These are phyloP conservation scores for Clitopilus hobsonii DNA, from an alignment of 768 basidiomycete species.

Conservation along the genomic window DNA sequence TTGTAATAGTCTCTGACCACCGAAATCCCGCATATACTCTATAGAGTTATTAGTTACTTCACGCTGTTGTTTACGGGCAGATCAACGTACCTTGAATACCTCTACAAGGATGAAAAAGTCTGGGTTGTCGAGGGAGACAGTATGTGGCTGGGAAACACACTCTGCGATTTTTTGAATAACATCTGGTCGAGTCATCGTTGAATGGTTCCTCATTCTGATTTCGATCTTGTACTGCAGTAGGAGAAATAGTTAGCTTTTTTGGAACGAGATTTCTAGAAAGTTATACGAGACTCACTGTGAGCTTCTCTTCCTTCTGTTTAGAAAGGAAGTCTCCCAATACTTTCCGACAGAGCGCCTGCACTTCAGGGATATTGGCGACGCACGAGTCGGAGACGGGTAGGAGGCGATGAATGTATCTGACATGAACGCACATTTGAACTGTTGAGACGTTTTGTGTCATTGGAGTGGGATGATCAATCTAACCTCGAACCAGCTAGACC, in stretches of 20 bases:
- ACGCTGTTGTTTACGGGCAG: not conserved
- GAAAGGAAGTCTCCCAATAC: slow-evolving; percentile 51
- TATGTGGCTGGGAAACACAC: slow-evolving; percentile 64
- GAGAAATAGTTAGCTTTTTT: not conserved
- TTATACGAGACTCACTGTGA: slow-evolving; percentile 34
- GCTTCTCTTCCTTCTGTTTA: slow-evolving; percentile 36
- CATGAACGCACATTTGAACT: not conserved
- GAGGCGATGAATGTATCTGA: slow-evolving; percentile 66
- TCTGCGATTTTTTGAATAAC: slow-evolving; percentile 67
- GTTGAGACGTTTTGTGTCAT: not conserved
- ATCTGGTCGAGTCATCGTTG: slow-evolving; percentile 50
- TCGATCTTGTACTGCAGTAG: slow-evolving; percentile 69
- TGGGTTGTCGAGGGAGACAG: slow-evolving; percentile 64
- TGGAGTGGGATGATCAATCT: too few species aligned
- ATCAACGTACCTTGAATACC: slow-evolving; percentile 66
- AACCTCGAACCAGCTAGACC: slow-evolving; percentile 67
- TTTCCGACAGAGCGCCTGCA: slow-evolving; percentile 54
- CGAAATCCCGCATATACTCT: slow-evolving; percentile 76
- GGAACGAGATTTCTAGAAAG: not conserved
- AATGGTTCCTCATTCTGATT: slow-evolving; percentile 70
- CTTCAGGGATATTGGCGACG: slow-evolving; percentile 65
- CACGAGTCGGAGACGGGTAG: slow-evolving; percentile 68
- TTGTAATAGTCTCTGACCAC: slow-evolving; percentile 69
- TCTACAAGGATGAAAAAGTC: slow-evolving; percentile 75
- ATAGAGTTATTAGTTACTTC: not conserved